Conservation (phyloP, 352 stramenopile species). For the Phytophthora constricta region DNA sequence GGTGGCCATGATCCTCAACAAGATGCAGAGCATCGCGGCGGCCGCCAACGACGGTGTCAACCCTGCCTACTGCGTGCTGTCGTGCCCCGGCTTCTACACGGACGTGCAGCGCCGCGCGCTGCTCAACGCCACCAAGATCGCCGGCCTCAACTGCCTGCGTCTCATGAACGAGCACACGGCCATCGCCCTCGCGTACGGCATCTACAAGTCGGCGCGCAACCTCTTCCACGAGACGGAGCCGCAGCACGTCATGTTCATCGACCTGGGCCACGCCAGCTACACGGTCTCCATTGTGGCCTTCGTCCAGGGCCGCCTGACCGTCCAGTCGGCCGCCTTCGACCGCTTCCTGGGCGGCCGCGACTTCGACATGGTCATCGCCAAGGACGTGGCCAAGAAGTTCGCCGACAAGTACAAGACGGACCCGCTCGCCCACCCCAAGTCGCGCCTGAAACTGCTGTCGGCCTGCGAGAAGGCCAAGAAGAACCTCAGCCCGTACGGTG, state of each 20-base stretch:
- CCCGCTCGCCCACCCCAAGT: slow-evolving; percentile 91
- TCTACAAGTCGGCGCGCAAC: slow-evolving; percentile 96
- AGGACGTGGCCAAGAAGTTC: slow-evolving; percentile 96
- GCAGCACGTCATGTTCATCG: slow-evolving; percentile 99
- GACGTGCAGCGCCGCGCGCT: slow-evolving; percentile 97
- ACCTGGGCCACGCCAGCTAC: slow-evolving; percentile 96
- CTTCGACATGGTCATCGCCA: slow-evolving; percentile 96
- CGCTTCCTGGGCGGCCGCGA: slow-evolving; percentile 95
- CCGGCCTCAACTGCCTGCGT: slow-evolving; percentile 95
- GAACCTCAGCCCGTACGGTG: slow-evolving; percentile 96
- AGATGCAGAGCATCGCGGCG: slow-evolving; percentile 95
- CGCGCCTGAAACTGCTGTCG: slow-evolving; percentile 96
- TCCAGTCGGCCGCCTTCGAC: slow-evolving; percentile 95
- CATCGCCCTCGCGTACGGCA: slow-evolving; percentile 94
- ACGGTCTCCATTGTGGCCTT: slow-evolving; percentile 93
- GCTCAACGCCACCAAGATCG: slow-evolving; percentile 93
- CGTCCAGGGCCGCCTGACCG: slow-evolving; percentile 95
- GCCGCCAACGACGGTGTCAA: slow-evolving; percentile 90
- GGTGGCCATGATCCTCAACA: slow-evolving; percentile 97
- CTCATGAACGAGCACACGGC: slow-evolving; percentile 99
- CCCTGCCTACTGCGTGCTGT: slow-evolving; percentile 93
- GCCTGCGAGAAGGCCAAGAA: slow-evolving; percentile 99
- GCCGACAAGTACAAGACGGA: slow-evolving; percentile 97
- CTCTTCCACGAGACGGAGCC: slow-evolving; percentile 93
- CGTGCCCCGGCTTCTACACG: slow-evolving; percentile 97